Percentiles rank a stretch among this genome's conserved stretches.
Evolutionary conservation across 805 yeast genomes (phyloP).

Genomic region (Candida glaebosa): DNA sequence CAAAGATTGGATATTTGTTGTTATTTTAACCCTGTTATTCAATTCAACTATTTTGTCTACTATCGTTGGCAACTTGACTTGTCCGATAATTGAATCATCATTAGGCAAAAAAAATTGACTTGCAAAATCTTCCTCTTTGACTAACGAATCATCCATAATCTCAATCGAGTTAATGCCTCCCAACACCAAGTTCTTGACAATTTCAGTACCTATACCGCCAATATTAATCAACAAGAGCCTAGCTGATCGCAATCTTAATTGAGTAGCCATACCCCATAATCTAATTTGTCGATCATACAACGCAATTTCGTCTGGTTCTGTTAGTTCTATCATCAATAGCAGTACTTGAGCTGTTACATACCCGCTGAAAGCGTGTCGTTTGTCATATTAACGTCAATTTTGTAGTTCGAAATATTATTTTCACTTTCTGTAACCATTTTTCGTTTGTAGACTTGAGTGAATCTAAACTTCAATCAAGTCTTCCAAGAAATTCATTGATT

Average conservation of each 20-base stretch:
- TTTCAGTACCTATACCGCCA: constrained; percentile 78
- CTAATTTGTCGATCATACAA: constrained; percentile 93
- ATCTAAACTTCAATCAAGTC: too few relatives aligned
- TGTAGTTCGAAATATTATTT: too few relatives aligned
- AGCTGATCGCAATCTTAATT: constrained; percentile 68
- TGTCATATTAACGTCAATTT: constrained; percentile 1
- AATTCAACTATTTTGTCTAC: constrained; percentile 59
- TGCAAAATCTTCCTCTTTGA: constrained; percentile 61
- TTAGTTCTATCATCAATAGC: not conserved
- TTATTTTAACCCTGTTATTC: constrained; percentile 72
- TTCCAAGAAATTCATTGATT: too few relatives aligned
- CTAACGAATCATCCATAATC: constrained; percentile 56
- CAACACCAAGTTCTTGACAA: constrained; percentile 76
- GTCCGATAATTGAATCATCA: constrained; percentile 53
- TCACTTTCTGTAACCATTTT: too few relatives aligned
- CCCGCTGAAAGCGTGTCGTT: constrained; percentile 8
- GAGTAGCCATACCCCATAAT: constrained; percentile 95
- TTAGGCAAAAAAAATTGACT: constrained; percentile 69
- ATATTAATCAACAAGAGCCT: constrained; percentile 66
- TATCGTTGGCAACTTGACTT: constrained; percentile 52
- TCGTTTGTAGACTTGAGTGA: too few relatives aligned
- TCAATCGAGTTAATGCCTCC: constrained; percentile 84
- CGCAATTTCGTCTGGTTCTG: constrained; percentile 68
- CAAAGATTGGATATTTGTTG: constrained; percentile 35
- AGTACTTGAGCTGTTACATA: constrained; percentile 1